Percentiles rank a stretch among this genome's conserved stretches.
phyloP scores from a whole-genome alignment of 352 stramenopile species.

The Saprolegnia parasitica region DNA sequence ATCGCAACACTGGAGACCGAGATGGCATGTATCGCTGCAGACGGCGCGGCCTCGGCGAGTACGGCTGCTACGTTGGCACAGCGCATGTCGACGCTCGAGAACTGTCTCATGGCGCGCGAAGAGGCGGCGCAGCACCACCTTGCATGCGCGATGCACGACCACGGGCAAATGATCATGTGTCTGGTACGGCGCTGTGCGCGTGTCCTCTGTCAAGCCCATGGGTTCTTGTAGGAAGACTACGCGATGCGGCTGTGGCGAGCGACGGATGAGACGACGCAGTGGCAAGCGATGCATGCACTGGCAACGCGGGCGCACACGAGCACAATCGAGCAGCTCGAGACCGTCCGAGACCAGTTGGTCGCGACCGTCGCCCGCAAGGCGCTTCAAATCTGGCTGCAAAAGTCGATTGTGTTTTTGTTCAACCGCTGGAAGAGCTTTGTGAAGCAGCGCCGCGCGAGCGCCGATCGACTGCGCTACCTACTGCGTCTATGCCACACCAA shows the following conservation, averaged over 20 bases:
- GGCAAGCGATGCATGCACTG: background rate
- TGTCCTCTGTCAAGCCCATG: background rate
- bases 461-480: background rate
- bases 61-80: background rate
- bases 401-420: slow-evolving; percentile 21
- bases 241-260: background rate
- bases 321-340: background rate
- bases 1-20: too few species aligned
- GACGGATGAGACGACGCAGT: background rate
- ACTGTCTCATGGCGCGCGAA: slow-evolving; percentile 10
- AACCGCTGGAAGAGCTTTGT: slow-evolving; percentile 28
- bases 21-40: background rate
- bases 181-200: too few species aligned
- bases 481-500: slow-evolving; percentile 13
- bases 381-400: slow-evolving; percentile 17
- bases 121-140: background rate
- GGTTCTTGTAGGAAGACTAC: background rate
- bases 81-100: background rate
- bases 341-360: background rate
- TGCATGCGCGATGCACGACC: background rate
- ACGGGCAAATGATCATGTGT: background rate
- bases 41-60: background rate
- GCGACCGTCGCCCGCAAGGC: slow-evolving; percentile 11
- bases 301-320: background rate
- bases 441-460: background rate